Base-by-base conservation (phyloP, 2,329 filamentous ascomycete species). In the Purpureocillium takamizusanense region DNA sequence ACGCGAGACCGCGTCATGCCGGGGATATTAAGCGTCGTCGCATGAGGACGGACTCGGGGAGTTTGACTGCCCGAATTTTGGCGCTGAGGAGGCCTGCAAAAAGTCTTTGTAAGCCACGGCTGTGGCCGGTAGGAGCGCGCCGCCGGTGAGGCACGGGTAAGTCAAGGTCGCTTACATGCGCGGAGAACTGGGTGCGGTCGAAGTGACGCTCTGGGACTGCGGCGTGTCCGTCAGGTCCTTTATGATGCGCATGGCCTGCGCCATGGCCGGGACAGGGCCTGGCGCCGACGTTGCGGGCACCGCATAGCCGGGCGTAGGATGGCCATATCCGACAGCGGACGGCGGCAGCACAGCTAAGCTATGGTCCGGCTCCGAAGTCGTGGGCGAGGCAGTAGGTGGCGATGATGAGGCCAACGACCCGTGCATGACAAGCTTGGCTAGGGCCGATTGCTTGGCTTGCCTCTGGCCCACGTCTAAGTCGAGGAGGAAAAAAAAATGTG, bases 1-100 rank as follows among this genome's bases (percentile, higher is more conserved):
- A 94, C 87, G 55, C 87, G 87, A 43, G 90, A 97, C 54, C 88
- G 84, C 42, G 92, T 98, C 70, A 98, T 80, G 48, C 92, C 92
- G 41, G 92, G 92, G 43, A 98, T 95, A 60, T 95, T 94, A 52
- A 97, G 80, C 12, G 92, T 95, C 13, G 92, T 97, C 9, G 92
- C 88, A 61, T 94, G 87, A 16, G 81, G 75, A 47, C 83, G 78
- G 35, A 87, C 74, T 46, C 84, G 74, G 21, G 89, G 88, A 6
- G 89, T 94, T 18, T 81, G 79, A 36, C 71, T 73, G 42, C 83
- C 83, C 10, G 86, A 92, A 51, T 82, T 85, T 54, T 84, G 81
- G 54, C 83, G 69, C 43, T 81, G 60, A 1, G 83, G 79, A 36
- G 75, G 76, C 51, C 83, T 86, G 51, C 56, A 36, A 16, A 25